Base-by-base conservation (phyloP, 1,284 basidiomycete species). In the Coniferiporia weirii region DNA sequence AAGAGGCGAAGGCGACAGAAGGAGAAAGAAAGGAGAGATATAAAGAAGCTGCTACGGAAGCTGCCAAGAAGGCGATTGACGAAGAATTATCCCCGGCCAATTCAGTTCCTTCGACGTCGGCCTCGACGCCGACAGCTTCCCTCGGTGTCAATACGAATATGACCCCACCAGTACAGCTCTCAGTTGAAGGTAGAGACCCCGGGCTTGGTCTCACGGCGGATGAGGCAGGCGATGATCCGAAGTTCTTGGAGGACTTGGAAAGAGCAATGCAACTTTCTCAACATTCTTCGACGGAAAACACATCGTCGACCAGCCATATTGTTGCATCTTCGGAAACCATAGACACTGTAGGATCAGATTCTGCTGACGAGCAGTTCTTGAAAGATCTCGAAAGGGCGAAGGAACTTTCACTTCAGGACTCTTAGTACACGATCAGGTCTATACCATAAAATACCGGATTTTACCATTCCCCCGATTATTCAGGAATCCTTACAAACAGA, bases 201-300 rank as follows among this genome's bases (percentile, higher is more conserved):
- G 5, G 27, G 27, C 27, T 5, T 27, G 27, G 7, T 13, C 7
- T n/a, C 40, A 43, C 40, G 44, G 44, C 44, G 3, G 17, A n/a
- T 9, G 44, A 19, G 44, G 44, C 2, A 19, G 64, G 65, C 1
- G 69, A 69, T 6, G 69, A 71, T 27, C 72, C 66, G 5, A 57
- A 61, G 7, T 76, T 73, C 59, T 62, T 69, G 54, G 66, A 68
- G 22, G 73, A 76, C 40, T 55, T 76, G 44, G 71, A 73, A 54
- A 56, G 68, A 57, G 75, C 76, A 4, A 74, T 67, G 56, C 62
- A 73, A 63, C 62, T 73, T 36, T 76, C 75, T 8, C 62, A 75
- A 45, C 44, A n/a, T 1, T 20, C 44, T 46, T 46, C n/a, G 17
- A 2, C 15, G 3, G 19, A 17, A 19, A n/a, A 20, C n/a, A 3